These are phyloP conservation scores for Malus hybrid DNA, from an alignment of 331 rosid genomes.

Conservation along the genomic window DNA sequence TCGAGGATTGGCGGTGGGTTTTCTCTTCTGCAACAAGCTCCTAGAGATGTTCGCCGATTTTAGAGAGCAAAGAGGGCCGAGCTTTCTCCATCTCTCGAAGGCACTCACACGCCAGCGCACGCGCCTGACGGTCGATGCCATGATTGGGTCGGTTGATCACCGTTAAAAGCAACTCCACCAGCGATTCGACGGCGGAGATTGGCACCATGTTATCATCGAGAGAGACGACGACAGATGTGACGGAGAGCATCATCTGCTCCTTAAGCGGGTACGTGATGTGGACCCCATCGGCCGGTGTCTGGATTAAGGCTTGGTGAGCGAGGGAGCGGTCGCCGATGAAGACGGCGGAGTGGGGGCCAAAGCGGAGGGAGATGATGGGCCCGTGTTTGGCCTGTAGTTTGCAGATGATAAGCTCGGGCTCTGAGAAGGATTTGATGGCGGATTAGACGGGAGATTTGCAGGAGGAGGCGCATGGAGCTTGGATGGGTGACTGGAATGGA, in stretches of 20 bases:
- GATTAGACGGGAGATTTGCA: too few relatives aligned
- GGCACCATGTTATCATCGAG: conserved; percentile 21
- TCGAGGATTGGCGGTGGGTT: conserved; percentile 35
- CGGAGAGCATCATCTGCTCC: conserved; percentile 79
- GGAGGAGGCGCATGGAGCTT: too few relatives aligned
- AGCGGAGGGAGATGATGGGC: conserved; percentile 45
- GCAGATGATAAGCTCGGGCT: conserved; percentile 30
- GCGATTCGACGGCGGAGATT: conserved; percentile 19
- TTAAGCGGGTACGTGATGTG: conserved; percentile 49
- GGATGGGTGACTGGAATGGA: too few relatives aligned
- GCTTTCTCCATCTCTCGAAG: background rate
- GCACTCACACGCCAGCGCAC: conserved; percentile 80
- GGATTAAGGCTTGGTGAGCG: conserved; percentile 48
- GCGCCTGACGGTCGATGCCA: conserved; percentile 62
- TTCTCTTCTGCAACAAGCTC: too few relatives aligned
- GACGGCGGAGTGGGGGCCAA: conserved; percentile 28
- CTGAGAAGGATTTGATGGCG: conserved; percentile 9
- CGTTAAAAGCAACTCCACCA: conserved; percentile 60
- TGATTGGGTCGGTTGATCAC: conserved; percentile 79
- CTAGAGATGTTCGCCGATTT: too few relatives aligned
- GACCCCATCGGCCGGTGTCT: conserved; percentile 51
- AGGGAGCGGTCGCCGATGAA: conserved; percentile 38
- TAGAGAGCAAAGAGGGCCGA: too few relatives aligned
- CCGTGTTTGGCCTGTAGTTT: conserved; percentile 37
- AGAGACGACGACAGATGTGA: conserved; percentile 58